Percentiles rank a stretch among this genome's conserved stretches.
These are phyloP conservation scores for Boletus sp. DNA, from an alignment of 768 basidiomycete genomes.

Conservation along the genomic window DNA sequence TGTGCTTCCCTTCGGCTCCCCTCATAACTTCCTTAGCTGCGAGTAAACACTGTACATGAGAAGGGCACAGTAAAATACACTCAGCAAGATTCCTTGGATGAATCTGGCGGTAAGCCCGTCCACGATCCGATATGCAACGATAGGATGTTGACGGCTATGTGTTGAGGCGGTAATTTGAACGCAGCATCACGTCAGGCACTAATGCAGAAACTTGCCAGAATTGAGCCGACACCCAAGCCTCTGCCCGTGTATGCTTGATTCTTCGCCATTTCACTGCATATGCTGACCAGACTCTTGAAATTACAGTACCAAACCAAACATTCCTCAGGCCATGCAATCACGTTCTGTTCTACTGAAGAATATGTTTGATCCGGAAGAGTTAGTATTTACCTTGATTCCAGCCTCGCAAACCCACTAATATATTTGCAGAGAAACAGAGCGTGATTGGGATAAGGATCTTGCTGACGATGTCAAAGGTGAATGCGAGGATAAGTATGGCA, in stretches of 20 bases:
- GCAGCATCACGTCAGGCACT: constrained; percentile 97
- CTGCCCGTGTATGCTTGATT: constrained; percentile 55
- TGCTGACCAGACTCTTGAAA: constrained; percentile 15
- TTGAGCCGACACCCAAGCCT: constrained; percentile 62
- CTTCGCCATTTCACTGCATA: neutral
- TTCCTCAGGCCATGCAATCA: constrained; percentile 86
- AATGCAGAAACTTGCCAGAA: constrained; percentile 99
- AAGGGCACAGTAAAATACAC: constrained; percentile 78
- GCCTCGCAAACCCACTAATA: constrained; percentile 4
- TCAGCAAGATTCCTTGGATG: constrained; percentile 80
- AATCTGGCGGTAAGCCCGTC: constrained; percentile 69
- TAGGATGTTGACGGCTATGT: constrained; percentile 10
- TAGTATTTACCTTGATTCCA: constrained; percentile 29
- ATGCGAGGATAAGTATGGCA: constrained; percentile 88
- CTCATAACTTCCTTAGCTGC: constrained; percentile 48
- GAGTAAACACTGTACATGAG: constrained; percentile 91
- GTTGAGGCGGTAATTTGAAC: constrained; percentile 91
- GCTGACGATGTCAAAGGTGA: constrained; percentile 96
- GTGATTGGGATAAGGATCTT: constrained; percentile 95
- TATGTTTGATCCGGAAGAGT: constrained; percentile 99
- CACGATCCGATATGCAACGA: neutral
- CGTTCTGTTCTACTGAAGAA: constrained; percentile 86
- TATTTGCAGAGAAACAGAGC: constrained; percentile 79
- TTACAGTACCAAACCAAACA: constrained; percentile 67
- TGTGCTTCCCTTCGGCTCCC: constrained; percentile 14